A percentile compares a stretch with the other conserved stretches of the same genome.
Evolutionary conservation across 2,329 filamentous ascomycete species (phyloP).

Genomic region (Apiospora phragmitis): DNA sequence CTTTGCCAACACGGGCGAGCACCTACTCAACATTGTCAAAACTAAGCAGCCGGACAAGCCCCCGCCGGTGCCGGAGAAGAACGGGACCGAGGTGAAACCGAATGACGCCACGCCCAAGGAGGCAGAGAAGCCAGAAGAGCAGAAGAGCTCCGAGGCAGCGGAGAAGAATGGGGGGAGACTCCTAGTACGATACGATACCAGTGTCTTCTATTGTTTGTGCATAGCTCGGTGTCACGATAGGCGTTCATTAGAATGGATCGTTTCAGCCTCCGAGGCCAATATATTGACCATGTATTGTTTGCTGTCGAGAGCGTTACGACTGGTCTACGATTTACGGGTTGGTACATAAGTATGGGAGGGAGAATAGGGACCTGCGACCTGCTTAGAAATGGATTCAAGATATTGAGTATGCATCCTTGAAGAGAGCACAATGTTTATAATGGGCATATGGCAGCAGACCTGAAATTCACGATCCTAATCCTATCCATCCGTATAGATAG

Average conservation of each 20-base stretch:
- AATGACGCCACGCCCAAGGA: slow-evolving; percentile 9
- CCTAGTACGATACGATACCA: background rate
- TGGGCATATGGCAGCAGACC: too few relatives aligned
- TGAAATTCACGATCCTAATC: too few relatives aligned
- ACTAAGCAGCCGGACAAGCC: slow-evolving; percentile 47
- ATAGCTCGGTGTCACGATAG: slow-evolving; percentile 9
- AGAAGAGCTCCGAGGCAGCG: background rate
- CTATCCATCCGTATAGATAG: too few relatives aligned
- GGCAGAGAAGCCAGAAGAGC: background rate
- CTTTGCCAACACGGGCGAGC: slow-evolving; percentile 71
- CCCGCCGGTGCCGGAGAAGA: slow-evolving; percentile 16
- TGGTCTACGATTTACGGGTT: background rate
- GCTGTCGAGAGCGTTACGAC: background rate
- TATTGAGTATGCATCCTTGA: too few relatives aligned
- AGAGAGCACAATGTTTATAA: too few relatives aligned
- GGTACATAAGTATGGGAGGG: background rate
- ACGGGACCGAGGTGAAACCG: slow-evolving; percentile 11
- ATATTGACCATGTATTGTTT: background rate
- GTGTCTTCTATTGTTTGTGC: slow-evolving; percentile 1
- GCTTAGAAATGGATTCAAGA: background rate
- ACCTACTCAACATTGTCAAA: slow-evolving; percentile 65
- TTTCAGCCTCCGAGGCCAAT: background rate
- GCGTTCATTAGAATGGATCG: slow-evolving; percentile 6
- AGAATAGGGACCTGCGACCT: background rate
- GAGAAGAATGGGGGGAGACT: background rate